These are phyloP conservation scores for Colletotrichum acutatum DNA, from an alignment of 2,329 filamentous ascomycete species.

Conservation along the genomic window DNA sequence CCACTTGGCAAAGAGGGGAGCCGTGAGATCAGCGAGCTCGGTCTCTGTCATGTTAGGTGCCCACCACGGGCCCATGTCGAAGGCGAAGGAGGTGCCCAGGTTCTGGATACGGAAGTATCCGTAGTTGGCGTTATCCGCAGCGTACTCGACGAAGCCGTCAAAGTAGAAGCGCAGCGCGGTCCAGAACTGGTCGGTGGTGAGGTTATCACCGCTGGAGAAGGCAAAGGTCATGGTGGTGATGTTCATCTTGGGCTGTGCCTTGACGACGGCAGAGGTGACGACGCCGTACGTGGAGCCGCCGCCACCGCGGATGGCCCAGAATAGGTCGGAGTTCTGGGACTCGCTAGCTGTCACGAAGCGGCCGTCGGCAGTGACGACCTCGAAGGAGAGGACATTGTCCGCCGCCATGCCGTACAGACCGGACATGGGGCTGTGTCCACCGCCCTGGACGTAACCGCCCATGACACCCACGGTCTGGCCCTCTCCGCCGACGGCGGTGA, in stretches of 20 bases:
- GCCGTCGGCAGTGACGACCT: slow-evolving; percentile 65
- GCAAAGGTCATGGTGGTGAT: slow-evolving; percentile 56
- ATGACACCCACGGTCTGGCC: slow-evolving; percentile 67
- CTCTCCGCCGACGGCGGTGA: slow-evolving; percentile 65
- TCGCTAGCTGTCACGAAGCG: slow-evolving; percentile 62
- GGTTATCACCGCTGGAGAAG: slow-evolving; percentile 43
- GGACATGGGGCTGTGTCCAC: slow-evolving; percentile 67
- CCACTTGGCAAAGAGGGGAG: slow-evolving; percentile 47
- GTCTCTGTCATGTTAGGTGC: slow-evolving; percentile 43
- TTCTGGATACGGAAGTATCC: slow-evolving; percentile 41
- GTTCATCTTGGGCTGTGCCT: slow-evolving; percentile 55
- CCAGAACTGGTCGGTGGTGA: slow-evolving; percentile 45
- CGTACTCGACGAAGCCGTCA: slow-evolving; percentile 41
- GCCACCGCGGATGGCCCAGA: slow-evolving; percentile 71
- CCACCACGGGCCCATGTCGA: slow-evolving; percentile 44
- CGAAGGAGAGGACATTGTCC: slow-evolving; percentile 70
- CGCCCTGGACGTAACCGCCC: slow-evolving; percentile 71
- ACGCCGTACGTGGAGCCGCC: slow-evolving; percentile 59
- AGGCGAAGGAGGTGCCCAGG: slow-evolving; percentile 43
- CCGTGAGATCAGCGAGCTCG: slow-evolving; percentile 48
- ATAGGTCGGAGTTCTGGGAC: slow-evolving; percentile 66
- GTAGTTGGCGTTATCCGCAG: slow-evolving; percentile 39
- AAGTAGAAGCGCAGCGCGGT: slow-evolving; percentile 41
- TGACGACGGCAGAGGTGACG: slow-evolving; percentile 65
- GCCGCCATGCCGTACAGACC: slow-evolving; percentile 68